Evolutionary conservation across 306 rosid genomes (phyloP), one percentile per base, ranked within the genome.

Genomic region (Cyclanthera cordifolia): DNA sequence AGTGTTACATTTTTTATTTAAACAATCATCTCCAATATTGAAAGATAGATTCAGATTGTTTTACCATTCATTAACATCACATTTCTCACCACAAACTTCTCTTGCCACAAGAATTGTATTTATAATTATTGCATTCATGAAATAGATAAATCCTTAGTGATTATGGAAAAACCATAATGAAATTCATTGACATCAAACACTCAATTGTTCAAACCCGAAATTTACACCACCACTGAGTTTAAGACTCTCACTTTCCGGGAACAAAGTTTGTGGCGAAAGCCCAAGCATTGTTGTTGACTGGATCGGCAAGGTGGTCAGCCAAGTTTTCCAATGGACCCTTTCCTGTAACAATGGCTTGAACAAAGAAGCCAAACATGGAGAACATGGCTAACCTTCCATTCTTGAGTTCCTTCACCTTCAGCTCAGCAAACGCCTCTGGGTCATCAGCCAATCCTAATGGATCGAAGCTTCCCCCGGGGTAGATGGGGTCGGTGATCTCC

Each of bases 281-380:
- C 96, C 96, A 93, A 0, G 96, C 98, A 9, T 89, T 89, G 95
- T 93, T 89, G 91, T 85, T 87, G 5, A 93, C 95, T 16, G 98
- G 98, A 81, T 89, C 98, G 0, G 95, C 82, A 57, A 89, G 89
- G 75, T 92, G 98, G 74, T 93, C 98, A 0, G 98, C 94, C 14
- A 93, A 84, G 85, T 93, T 93, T 78, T 93, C 96, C 71, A 87
- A 12, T 0, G 98, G 98, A 0, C 96, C 95, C n/a, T n/a, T n/a
- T n/a, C n/a, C n/a, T n/a, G n/a, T n/a, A n/a, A n/a, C n/a, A n/a
- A n/a, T n/a, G n/a, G n/a, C n/a, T n/a, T n/a, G n/a, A n/a, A n/a
- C n/a, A n/a, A n/a, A n/a, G n/a, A n/a, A n/a, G n/a, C n/a, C n/a
- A n/a, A n/a, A n/a, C n/a, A n/a, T n/a, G n/a, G n/a, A n/a, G n/a